These are phyloP conservation scores for Pichia ethanolica DNA, from an alignment of 805 yeast genomes.

Conservation along the genomic window DNA sequence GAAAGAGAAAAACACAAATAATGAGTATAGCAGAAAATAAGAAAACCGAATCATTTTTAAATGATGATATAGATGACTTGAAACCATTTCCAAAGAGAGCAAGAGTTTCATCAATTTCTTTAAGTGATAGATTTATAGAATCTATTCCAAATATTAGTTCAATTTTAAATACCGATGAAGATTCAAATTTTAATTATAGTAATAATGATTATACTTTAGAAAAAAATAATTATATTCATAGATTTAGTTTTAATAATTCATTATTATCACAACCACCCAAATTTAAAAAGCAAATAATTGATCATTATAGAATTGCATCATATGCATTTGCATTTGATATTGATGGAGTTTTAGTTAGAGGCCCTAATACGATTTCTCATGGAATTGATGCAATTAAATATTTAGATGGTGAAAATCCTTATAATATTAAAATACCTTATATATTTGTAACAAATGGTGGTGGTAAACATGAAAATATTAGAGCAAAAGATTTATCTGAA, in stretches of 20 bases:
- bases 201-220: not conserved
- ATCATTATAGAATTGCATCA: constrained; percentile 67
- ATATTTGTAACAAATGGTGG: constrained; percentile 90
- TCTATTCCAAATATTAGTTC: constrained; percentile 22
- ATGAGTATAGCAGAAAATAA: not conserved
- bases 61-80: constrained; percentile 65
- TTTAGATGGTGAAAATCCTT: constrained; percentile 70
- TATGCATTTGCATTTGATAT: constrained; percentile 91
- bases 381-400: constrained; percentile 66
- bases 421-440: constrained; percentile 74
- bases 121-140: constrained; percentile 64
- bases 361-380: constrained; percentile 77
- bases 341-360: constrained; percentile 83
- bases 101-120: constrained; percentile 57
- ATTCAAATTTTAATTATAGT: not conserved
- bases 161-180: not conserved
- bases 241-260: not conserved
- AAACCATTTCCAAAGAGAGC: constrained; percentile 56
- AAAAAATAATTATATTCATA: not conserved
- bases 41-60: constrained; percentile 41
- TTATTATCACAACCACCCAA: constrained; percentile 19
- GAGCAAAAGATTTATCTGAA: constrained; percentile 64
- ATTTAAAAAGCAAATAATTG: constrained; percentile 46
- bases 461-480: constrained; percentile 69
- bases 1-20: too few relatives aligned